Conservation (phyloP, 2,329 filamentous ascomycete genomes). For the Aplosporella prunicola region DNA sequence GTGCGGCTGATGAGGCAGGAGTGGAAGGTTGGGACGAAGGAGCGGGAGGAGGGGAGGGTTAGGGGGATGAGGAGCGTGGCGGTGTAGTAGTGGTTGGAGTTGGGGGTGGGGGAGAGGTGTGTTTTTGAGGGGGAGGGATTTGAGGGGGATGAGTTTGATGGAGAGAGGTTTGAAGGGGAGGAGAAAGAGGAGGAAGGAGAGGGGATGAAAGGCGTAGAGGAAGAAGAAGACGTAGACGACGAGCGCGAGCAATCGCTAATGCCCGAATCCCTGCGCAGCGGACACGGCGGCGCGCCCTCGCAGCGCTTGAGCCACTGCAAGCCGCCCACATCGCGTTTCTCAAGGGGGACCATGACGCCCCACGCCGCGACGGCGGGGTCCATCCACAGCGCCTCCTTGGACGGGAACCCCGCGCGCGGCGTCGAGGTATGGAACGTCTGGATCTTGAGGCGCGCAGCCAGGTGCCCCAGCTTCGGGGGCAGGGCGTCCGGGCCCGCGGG, state of each 20-base stretch:
- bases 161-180: conserved; percentile 24
- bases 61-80: conserved; percentile 55
- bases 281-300: conserved; percentile 16
- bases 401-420: conserved; percentile 43
- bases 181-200: conserved; percentile 20
- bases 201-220: no score
- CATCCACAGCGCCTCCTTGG: conserved; percentile 30
- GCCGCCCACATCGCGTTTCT: conserved; percentile 47
- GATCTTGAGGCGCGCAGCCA: conserved; percentile 48
- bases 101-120: conserved; percentile 25
- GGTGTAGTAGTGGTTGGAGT: conserved; percentile 47
- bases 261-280: conserved; percentile 31
- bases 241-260: conserved; percentile 24
- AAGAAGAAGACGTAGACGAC: conserved; percentile 17
- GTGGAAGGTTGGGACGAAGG: conserved; percentile 61
- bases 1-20: conserved; percentile 55
- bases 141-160: no score
- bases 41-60: conserved; percentile 49
- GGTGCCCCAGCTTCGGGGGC: conserved; percentile 45
- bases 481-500: conserved; percentile 39
- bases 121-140: no score
- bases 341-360: conserved; percentile 43
- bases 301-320: conserved; percentile 47
- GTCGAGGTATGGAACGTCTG: conserved; percentile 47
- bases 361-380: conserved; percentile 45